A percentile compares a stretch with the other conserved stretches of the same genome.
phyloP scores from a whole-genome alignment of 108 stramenopile species.

The Thalassiosira profunda region DNA sequence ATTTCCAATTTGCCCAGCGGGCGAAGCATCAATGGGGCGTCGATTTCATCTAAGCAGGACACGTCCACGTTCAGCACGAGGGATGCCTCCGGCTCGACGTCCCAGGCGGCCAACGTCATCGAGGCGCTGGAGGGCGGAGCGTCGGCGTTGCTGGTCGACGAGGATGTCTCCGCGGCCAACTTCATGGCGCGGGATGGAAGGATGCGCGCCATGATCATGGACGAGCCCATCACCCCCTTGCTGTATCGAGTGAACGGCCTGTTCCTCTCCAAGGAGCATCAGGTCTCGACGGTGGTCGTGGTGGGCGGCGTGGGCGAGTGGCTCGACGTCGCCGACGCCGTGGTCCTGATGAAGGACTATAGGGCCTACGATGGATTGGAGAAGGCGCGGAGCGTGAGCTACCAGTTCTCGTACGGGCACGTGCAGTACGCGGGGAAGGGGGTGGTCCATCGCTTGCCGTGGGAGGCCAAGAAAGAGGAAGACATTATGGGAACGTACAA shows the following conservation, averaged over 20 bases:
- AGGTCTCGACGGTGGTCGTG: conserved; percentile 92
- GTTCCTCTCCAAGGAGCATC: conserved; percentile 58
- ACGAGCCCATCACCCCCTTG: conserved; percentile 96
- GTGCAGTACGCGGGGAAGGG: conserved; percentile 93
- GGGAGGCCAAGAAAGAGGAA: conserved; percentile 59
- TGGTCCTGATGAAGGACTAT: conserved; percentile 92
- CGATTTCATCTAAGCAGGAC: conserved; percentile 33
- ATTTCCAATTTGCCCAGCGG: conserved; percentile 86
- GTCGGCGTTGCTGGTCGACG: conserved; percentile 88
- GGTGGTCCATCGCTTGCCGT: conserved; percentile 87
- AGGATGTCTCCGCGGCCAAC: conserved; percentile 96
- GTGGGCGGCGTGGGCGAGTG: conserved; percentile 99
- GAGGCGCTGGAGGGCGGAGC: conserved; percentile 93
- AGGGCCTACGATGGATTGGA: conserved; percentile 79
- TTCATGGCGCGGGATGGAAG: conserved; percentile 96
- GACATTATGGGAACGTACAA: no score
- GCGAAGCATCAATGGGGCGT: conserved; percentile 1
- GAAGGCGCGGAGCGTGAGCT: conserved; percentile 82
- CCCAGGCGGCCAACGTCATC: conserved; percentile 92
- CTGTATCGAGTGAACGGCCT: conserved; percentile 90
- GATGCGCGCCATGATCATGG: conserved; percentile 94
- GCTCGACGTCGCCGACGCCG: conserved; percentile 93
- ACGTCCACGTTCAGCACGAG: conserved; percentile 80
- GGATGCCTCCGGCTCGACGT: conserved; percentile 93
- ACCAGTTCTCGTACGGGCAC: conserved; percentile 89